A percentile compares a stretch with the other conserved stretches of the same genome.
phyloP scores from a whole-genome alignment of 1,284 basidiomycete genomes.

The Ganoderma meredithae region DNA sequence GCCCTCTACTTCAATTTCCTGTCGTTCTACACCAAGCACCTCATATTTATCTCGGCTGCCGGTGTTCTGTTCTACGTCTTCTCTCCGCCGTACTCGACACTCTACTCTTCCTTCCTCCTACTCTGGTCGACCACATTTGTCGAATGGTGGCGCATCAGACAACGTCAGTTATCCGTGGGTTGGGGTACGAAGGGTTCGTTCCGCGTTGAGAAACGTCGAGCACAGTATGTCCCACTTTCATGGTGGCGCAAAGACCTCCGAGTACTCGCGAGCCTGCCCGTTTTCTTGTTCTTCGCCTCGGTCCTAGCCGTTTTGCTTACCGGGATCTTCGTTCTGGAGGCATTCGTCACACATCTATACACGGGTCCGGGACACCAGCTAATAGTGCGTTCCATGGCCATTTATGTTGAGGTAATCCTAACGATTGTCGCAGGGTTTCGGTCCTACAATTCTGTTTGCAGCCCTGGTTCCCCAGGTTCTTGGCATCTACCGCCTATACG shows the following conservation, averaged over 20 bases:
- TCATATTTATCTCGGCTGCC: constrained; percentile 72
- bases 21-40: constrained; percentile 80
- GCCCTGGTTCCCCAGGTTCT: constrained; percentile 87
- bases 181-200: constrained; percentile 84
- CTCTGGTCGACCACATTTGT: constrained; percentile 88
- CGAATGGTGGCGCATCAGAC: constrained; percentile 88
- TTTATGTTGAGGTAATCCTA: constrained; percentile 10
- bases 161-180: constrained; percentile 80
- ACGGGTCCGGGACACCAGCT: constrained; percentile 84
- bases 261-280: constrained; percentile 78
- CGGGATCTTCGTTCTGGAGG: constrained; percentile 86
- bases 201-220: constrained; percentile 79
- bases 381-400: constrained; percentile 58
- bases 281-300: constrained; percentile 80
- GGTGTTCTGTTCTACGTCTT: constrained; percentile 71
- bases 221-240: constrained; percentile 65
- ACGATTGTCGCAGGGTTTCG: constrained; percentile 61
- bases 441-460: constrained; percentile 88
- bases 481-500: constrained; percentile 77
- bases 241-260: constrained; percentile 85
- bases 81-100: constrained; percentile 73
- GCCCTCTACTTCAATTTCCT: constrained; percentile 95
- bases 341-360: constrained; percentile 87
- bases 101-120: constrained; percentile 80
- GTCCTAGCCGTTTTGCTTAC: constrained; percentile 78